These are phyloP conservation scores for Discostella stelligera DNA, from an alignment of 352 stramenopile species.

Conservation along the genomic window DNA sequence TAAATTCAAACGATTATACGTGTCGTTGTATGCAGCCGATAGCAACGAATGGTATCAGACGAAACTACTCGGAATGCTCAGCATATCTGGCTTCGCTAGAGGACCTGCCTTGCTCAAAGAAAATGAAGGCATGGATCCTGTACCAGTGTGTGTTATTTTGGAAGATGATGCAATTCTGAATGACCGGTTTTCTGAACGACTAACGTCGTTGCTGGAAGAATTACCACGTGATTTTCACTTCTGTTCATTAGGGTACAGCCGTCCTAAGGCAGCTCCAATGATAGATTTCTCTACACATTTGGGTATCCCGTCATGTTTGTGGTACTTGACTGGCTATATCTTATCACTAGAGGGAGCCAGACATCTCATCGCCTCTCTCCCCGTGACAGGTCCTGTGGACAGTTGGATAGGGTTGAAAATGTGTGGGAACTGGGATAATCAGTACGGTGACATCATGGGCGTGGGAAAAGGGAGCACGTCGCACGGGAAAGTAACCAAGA, in stretches of 20 bases:
- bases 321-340: slow-evolving; percentile 81
- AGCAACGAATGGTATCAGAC: slow-evolving; percentile 13
- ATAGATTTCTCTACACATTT: slow-evolving; percentile 68
- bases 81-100: slow-evolving; percentile 70
- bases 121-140: slow-evolving; percentile 59
- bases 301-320: slow-evolving; percentile 72
- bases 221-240: slow-evolving; percentile 82
- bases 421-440: slow-evolving; percentile 77
- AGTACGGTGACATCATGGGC: slow-evolving; percentile 60
- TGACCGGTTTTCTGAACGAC: slow-evolving; percentile 75
- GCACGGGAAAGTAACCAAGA: slow-evolving; percentile 22
- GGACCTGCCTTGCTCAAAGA: slow-evolving; percentile 50
- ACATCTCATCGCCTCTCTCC: slow-evolving; percentile 65
- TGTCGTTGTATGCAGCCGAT: neutral
- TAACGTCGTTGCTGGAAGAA: slow-evolving; percentile 64
- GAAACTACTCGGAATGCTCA: slow-evolving; percentile 51
- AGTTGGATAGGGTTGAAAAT: slow-evolving; percentile 78
- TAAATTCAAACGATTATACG: neutral
- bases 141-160: slow-evolving; percentile 71
- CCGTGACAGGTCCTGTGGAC: slow-evolving; percentile 65
- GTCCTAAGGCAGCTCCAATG: slow-evolving; percentile 73
- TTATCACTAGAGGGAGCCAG: slow-evolving; percentile 62
- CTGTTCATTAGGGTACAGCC: slow-evolving; percentile 79
- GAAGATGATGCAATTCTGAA: slow-evolving; percentile 79
- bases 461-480: slow-evolving; percentile 55